Base-by-base conservation (phyloP, 352 stramenopile genomes). In the Phytophthora gonapodyides region DNA sequence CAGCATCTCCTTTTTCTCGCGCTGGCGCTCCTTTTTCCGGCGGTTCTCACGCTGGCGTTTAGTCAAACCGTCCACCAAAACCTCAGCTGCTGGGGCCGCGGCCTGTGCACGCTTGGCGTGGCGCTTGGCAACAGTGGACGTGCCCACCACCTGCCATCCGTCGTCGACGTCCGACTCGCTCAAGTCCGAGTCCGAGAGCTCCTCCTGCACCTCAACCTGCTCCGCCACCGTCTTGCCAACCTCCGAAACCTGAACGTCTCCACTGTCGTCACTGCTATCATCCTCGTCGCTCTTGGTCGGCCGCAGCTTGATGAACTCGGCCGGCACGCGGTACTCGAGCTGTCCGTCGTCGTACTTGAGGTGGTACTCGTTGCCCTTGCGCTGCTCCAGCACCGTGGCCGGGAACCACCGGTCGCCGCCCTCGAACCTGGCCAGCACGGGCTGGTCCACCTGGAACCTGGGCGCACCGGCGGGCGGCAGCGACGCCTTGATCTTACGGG, bases 1-100 rank as follows among this genome's bases (percentile, higher is more conserved):
- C 48, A 84, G 66, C 46, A 87, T 30, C 30, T 93, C 85, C 62
- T 90, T 91, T 33, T 89, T 74, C 69, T 93, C 82, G 12, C 80
- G 80, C 56, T 91, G 76, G 16, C 82, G 80, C 56, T 94, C 83
- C 43, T 88, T 89, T 63, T 90, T 89, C 46, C 85, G 85, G 30
- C 82, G 82, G 50, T 69, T 89, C 62, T 94, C 82, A 2, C 85
- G 83, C 69, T 94, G 84, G 33, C 81, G 76, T 67, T 94, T 94
- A 11, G 82, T 94, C 15, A 92, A 66, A 5, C 80, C 83, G 21
- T 82, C 82, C 8, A 76, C 63, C 19, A 78, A 56, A 1, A 42
- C 37, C 13, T 75, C 68, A 13, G 51, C 53, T 7, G 27, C 27
- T 7, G 50, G 46, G 30, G 53, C 44, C 12, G 50, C 47, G 27